Evolutionary conservation across 306 rosid species (phyloP), one percentile per base, ranked within the genome.

Genomic region (Ceratonia siliqua): DNA sequence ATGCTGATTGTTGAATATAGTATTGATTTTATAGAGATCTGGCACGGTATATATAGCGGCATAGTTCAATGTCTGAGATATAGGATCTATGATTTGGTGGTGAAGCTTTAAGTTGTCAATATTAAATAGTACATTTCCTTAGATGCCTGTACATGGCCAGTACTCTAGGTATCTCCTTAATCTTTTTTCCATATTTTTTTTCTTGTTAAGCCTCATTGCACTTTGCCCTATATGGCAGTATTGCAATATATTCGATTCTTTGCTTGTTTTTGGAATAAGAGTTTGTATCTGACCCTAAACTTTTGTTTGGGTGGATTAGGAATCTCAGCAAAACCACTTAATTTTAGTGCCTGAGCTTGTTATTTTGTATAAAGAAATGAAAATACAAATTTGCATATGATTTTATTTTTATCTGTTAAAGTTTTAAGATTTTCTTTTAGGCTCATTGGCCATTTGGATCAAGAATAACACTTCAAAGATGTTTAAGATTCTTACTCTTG

Each of bases 1-100:
- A n/a, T 55, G 66, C 42, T 67, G 69, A 78, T 45, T 71, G 5
- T 50, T 73, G 68, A 66, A 52, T 25, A 62, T 15, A 66, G 11
- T 38, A 61, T 46, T 66, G 62, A 43, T 75, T 75, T 67, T 75
- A 68, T 70, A 70, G 65, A 78, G 85, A 61, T 77, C 54, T 70
- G 48, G 58, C 62, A 72, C 72, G 25, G 73, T 84, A 73, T 59
- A 73, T 72, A 77, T 46, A 61, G 75, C 30, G 56, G 32, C 2
- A 35, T 22, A 58, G 74, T 74, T 28, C 63, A 58, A 36, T 68
- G 35, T 73, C 33, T 62, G 61, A 62, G 70, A 68, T 68, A 72
- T 46, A 71, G 75, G 72, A 41, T 56, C 14, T 48, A 50, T 65
- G 82, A 72, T 66, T 76, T 77, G 55, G 62, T 72, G 68, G 52